Base-by-base conservation (phyloP, 176 grass and related monocot genomes). In the Carex parvula region DNA sequence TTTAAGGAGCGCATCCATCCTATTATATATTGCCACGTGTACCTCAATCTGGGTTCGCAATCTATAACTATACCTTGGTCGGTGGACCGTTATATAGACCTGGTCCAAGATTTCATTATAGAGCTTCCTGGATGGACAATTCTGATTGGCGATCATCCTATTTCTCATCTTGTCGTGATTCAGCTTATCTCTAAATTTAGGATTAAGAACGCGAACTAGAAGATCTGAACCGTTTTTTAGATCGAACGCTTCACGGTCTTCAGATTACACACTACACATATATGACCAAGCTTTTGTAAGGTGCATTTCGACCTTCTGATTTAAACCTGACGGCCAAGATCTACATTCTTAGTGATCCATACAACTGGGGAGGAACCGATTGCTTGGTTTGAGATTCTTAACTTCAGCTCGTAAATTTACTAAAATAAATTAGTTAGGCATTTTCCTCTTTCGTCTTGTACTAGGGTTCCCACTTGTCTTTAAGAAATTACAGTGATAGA, bases 11-110 rank as follows among this genome's bases (percentile, higher is more conserved):
- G 8, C 8, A 39, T 63, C 30, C 30, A 20, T 20, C 78, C 59
- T 81, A 81, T 81, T 22, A 81, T 39, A 41, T 39, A 0, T 7
- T 22, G 78, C 56, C 78, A 62, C 78, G 78, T 81, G 78, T 55
- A 52, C 14, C 3, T 29, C 73, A 30, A 70, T 70, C 37, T 75
- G 42, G 11, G 18, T 53, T 22, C 4, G 71, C 20, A 75, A 54
- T 75, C 71, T 9, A 71, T 41, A 17, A 18, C 21, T 68, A 3
- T 16, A 4, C 15, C 3, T 20, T 41, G 15, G 13, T 69, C 32
- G 32, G 65, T 69, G 65, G 32, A 69, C 63, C 26, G 1, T 18
- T 69, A 18, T n/a, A n/a, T 69, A 69, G 65, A 69, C 65, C 65
- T 33, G 65, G 65, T 69, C 30, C 30, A 68, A 68, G n/a, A 66